These are phyloP conservation scores for Sphagnum fallax DNA, from an alignment of 228 moss, liverwort and hornwort genomes.

Conservation along the genomic window DNA sequence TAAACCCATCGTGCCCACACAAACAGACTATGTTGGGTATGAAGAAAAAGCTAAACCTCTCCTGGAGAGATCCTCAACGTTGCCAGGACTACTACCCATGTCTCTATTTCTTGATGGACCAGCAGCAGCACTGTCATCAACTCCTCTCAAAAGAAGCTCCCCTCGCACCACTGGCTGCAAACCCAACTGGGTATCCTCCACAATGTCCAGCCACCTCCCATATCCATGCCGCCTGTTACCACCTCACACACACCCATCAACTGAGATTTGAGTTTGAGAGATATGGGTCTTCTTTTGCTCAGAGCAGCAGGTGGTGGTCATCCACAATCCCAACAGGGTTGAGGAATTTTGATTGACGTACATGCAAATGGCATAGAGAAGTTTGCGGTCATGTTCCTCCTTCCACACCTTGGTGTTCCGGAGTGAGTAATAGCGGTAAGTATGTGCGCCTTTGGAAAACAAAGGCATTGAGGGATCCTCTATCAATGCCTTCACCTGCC, in stretches of 20 bases:
- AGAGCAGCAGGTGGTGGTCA: too few species aligned
- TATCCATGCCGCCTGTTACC: constrained; percentile 69
- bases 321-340: background rate
- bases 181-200: constrained; percentile 87
- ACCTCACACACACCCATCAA: too few species aligned
- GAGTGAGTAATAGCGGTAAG: constrained; percentile 87
- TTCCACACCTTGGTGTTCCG: constrained; percentile 99
- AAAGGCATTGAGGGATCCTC: constrained; percentile 73
- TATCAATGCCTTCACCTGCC: constrained; percentile 70
- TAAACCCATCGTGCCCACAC: too few species aligned
- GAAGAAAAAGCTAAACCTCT: constrained; percentile 13
- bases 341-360: constrained; percentile 12
- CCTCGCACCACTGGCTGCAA: constrained; percentile 81
- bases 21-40: too few species aligned
- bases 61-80: constrained; percentile 37
- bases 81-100: constrained; percentile 23
- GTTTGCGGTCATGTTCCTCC: constrained; percentile 98
- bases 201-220: constrained; percentile 96
- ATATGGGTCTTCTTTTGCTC: constrained; percentile 37
- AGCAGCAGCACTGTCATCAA: constrained; percentile 27
- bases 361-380: constrained; percentile 86
- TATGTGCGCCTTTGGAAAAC: constrained; percentile 84
- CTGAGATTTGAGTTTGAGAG: constrained; percentile 28
- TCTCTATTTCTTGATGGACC: constrained; percentile 59
- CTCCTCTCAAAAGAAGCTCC: constrained; percentile 83